These are phyloP conservation scores for Coemansia sp. DNA, from an alignment of 192 early-diverging fungal genomes.

Conservation along the genomic window DNA sequence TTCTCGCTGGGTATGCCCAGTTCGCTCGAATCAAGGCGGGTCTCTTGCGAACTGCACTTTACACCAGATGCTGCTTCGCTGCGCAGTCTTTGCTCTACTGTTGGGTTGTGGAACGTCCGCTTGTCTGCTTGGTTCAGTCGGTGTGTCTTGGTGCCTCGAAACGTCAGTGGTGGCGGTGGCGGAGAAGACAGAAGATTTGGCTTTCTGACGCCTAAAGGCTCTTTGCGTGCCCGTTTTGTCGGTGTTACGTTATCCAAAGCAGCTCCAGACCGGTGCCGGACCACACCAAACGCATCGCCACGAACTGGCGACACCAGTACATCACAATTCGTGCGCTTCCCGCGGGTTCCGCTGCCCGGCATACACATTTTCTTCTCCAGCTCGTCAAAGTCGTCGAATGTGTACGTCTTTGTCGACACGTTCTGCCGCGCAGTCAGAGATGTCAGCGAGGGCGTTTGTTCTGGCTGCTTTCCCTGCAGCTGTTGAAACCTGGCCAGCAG, in stretches of 20 bases:
- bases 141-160: neutral
- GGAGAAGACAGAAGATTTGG: slow-evolving; percentile 31
- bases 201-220: neutral
- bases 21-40: slow-evolving; percentile 46
- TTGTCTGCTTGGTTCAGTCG: neutral
- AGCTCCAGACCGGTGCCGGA: neutral
- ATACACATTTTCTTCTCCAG: slow-evolving; percentile 25
- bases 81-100: slow-evolving; percentile 1
- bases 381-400: slow-evolving; percentile 43
- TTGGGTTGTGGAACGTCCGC: neutral
- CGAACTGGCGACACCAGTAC: slow-evolving; percentile 13
- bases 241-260: slow-evolving; percentile 17
- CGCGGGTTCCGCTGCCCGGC: slow-evolving; percentile 14
- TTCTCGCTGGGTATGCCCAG: slow-evolving; percentile 12
- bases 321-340: slow-evolving; percentile 3
- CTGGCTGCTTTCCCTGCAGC: slow-evolving; percentile 3
- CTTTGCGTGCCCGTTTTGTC: slow-evolving; percentile 23
- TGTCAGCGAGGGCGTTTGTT: neutral
- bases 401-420: slow-evolving; percentile 8
- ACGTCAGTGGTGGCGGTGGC: slow-evolving; percentile 10
- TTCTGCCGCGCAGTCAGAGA: neutral
- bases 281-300: neutral
- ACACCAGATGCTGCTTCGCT: neutral
- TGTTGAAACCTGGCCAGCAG: slow-evolving; percentile 16
- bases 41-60: slow-evolving; percentile 44